Percentiles rank a stretch among this genome's conserved stretches.
Evolutionary conservation across 805 yeast genomes (phyloP).

Genomic region (Isabelozyma rhagii): DNA sequence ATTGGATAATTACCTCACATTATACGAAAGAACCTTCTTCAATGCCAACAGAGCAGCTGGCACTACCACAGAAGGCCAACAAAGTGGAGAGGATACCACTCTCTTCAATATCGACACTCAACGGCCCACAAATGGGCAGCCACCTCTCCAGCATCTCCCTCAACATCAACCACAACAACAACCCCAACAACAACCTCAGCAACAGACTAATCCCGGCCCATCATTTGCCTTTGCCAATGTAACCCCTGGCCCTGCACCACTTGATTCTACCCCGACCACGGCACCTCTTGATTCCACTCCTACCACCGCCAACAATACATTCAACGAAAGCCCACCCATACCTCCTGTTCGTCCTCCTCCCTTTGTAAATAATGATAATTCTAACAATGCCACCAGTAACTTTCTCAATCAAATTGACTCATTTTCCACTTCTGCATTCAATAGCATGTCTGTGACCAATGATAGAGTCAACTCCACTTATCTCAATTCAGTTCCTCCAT

Average conservation of each 20-base stretch:
- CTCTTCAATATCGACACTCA: neutral
- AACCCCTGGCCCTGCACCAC: neutral
- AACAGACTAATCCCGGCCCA: neutral
- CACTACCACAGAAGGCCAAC: slow-evolving; percentile 1
- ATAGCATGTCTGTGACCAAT: neutral
- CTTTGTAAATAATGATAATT: neutral
- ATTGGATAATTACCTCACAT: slow-evolving; percentile 72
- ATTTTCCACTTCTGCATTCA: neutral
- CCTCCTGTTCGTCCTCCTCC: neutral
- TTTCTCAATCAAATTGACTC: neutral
- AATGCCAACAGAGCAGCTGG: slow-evolving; percentile 17
- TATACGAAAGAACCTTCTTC: slow-evolving; percentile 37
- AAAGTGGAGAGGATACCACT: neutral
- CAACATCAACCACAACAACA: neutral
- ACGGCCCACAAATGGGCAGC: neutral
- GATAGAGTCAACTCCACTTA: neutral
- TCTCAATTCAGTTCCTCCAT: slow-evolving; percentile 9
- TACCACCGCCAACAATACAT: neutral
- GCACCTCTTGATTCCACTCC: neutral
- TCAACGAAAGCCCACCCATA: neutral
- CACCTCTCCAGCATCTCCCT: neutral
- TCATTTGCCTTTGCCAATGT: neutral
- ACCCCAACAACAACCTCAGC: neutral
- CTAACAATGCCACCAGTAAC: neutral
- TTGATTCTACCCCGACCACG: neutral